These are phyloP conservation scores for Scedosporium apiospermum DNA, from an alignment of 2,329 filamentous ascomycete species.

Conservation along the genomic window DNA sequence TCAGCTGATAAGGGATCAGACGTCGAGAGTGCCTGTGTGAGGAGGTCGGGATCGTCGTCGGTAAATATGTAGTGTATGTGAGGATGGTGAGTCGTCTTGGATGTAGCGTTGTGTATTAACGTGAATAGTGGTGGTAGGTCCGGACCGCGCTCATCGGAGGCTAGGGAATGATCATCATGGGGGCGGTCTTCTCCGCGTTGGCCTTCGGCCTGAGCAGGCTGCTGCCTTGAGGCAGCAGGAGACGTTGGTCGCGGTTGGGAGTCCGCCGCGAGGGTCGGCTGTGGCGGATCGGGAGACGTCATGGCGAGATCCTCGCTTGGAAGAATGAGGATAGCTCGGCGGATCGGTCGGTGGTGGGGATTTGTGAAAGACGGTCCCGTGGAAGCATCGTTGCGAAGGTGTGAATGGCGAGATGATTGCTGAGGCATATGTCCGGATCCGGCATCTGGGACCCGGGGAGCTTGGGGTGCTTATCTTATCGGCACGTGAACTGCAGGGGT, in stretches of 20 bases:
- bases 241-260: not conserved
- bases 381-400: conserved; percentile 1
- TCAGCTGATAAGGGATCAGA: conserved; percentile 15
- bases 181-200: not conserved
- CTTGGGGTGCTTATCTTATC: conserved; percentile 5
- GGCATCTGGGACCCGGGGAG: not conserved
- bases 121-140: conserved; percentile 61
- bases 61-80: conserved; percentile 86
- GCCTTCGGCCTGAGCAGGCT: not conserved
- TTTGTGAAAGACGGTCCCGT: not conserved
- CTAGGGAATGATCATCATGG: not conserved
- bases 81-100: conserved; percentile 69
- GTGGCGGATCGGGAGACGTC: not conserved
- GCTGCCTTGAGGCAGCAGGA: not conserved
- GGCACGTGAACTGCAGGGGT: conserved; percentile 3
- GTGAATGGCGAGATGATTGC: not conserved
- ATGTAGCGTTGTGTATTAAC: conserved; percentile 67
- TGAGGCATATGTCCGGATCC: not conserved
- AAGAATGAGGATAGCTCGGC: not conserved
- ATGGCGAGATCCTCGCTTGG: conserved; percentile 3
- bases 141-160: not conserved
- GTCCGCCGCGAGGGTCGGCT: not conserved
- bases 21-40: conserved; percentile 53
- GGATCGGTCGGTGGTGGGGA: not conserved
- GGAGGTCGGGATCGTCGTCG: conserved; percentile 75